Conservation (phyloP, 1,139 yeast species). For the Keqinozyma sinolaborantium region DNA sequence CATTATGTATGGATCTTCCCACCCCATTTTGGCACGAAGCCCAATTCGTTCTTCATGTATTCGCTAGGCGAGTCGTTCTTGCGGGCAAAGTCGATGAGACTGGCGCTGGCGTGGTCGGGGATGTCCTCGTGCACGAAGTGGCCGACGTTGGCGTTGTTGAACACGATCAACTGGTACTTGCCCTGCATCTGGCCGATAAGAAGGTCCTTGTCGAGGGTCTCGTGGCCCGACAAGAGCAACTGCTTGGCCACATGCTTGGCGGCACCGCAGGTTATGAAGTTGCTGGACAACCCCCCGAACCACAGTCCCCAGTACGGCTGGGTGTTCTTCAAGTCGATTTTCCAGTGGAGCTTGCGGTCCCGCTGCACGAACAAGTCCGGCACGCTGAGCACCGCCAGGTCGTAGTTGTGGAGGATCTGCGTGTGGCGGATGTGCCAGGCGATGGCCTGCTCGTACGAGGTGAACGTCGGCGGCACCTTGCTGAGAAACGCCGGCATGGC, state of each 20-base stretch:
- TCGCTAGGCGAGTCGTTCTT: slow-evolving; percentile 40
- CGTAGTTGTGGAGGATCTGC: slow-evolving; percentile 49
- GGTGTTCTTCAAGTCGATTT: slow-evolving; percentile 58
- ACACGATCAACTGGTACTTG: slow-evolving; percentile 82
- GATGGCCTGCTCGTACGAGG: slow-evolving; percentile 56
- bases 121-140: slow-evolving; percentile 93
- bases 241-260: slow-evolving; percentile 52
- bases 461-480: slow-evolving; percentile 59
- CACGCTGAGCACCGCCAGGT: slow-evolving; percentile 72
- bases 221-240: slow-evolving; percentile 85
- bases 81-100: slow-evolving; percentile 47
- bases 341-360: slow-evolving; percentile 44
- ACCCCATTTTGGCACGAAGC: slow-evolving; percentile 51
- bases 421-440: slow-evolving; percentile 67
- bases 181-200: slow-evolving; percentile 98
- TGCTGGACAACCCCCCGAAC: slow-evolving; percentile 70
- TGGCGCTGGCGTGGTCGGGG: slow-evolving; percentile 62
- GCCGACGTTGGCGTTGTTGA: slow-evolving; percentile 64
- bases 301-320: slow-evolving; percentile 74
- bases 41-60: slow-evolving; percentile 34
- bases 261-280: slow-evolving; percentile 44
- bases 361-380: slow-evolving; percentile 52
- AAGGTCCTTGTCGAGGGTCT: slow-evolving; percentile 75
- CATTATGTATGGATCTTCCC: slow-evolving; percentile 32
- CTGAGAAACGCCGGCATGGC: slow-evolving; percentile 65